Base-by-base conservation (phyloP, 495 filamentous ascomycete species). In the Aspergillus egyptiacus region DNA sequence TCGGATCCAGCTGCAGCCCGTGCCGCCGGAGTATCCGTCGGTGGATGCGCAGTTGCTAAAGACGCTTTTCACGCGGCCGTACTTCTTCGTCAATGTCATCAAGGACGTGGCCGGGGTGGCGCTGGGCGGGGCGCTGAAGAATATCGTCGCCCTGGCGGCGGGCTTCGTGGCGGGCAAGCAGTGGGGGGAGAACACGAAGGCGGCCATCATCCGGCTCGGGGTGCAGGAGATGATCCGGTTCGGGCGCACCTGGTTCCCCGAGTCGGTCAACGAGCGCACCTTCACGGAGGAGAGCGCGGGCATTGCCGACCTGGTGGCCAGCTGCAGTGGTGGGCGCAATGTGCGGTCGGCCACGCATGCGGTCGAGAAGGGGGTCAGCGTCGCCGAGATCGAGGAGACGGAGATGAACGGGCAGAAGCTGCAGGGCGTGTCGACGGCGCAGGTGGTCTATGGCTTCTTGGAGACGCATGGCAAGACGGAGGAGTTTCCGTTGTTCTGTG, bases 331-430 rank as follows among this genome's bases (percentile, higher is more conserved):
- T 7, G 89, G 90, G 23, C 73, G 89, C 15, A 95, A 95, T 59
- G 88, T 85, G 71, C 77, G 84, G 38, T 94, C 46, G 19, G 52
- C 52, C 86, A 60, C 87, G 86, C 30, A 89, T 82, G 75, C 79
- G 87, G 78, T 90, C 13, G 76, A 89, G 76, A 78, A 80, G 33
- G 74, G 87, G 45, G 75, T 76, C 32, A 82, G 35, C 17, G 46
- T 95, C 25, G 79, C 82, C 45, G 87, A 93, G 70, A 77, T 95
- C 43, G 89, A 95, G 78, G 70, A 76, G 57, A 73, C 73, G 39
- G 87, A 91, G 65, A 70, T 95, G 53, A 95, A 95, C 61, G 89
- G 89, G n/a, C 89, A 95, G 76, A 94, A 89, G 71, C 64, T 95
- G 58, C 89, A 95, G 66, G 89, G 89, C 4, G 91, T 83, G 1